phyloP scores from a whole-genome alignment of 192 early-diverging fungal genomes.

The Geosiphon pyriformis region DNA sequence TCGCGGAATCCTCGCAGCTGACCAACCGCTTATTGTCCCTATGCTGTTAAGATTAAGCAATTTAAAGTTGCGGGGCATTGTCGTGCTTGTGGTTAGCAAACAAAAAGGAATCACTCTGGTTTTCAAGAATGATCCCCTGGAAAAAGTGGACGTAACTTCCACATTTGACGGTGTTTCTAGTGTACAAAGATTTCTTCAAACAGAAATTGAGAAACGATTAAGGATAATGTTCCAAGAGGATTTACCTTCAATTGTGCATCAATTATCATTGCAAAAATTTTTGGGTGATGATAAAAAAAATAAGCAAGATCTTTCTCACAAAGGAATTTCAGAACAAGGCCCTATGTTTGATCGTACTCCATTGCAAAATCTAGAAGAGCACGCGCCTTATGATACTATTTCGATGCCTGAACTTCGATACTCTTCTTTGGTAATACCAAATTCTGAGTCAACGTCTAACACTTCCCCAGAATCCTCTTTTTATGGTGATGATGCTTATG shows the following conservation, averaged over 20 bases:
- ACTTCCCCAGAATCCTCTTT: constrained; percentile 16
- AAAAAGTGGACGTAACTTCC: constrained; percentile 89
- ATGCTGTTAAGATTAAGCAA: constrained; percentile 91
- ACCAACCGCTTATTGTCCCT: constrained; percentile 90
- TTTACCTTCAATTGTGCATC: constrained; percentile 88
- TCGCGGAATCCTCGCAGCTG: constrained; percentile 76
- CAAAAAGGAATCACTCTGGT: constrained; percentile 91
- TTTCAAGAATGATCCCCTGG: constrained; percentile 96
- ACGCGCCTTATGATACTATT: constrained; percentile 25
- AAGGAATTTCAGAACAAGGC: constrained; percentile 25
- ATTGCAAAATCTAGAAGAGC: constrained; percentile 20
- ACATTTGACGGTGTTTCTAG: constrained; percentile 93
- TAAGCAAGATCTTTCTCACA: constrained; percentile 25
- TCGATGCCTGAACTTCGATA: constrained; percentile 26
- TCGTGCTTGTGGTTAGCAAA: constrained; percentile 91
- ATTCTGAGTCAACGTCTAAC: constrained; percentile 10
- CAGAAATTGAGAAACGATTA: constrained; percentile 85
- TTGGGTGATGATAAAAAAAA: constrained; percentile 28
- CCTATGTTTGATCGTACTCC: constrained; percentile 24
- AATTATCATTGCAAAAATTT: constrained; percentile 54
- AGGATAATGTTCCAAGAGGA: constrained; percentile 91
- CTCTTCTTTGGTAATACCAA: constrained; percentile 10
- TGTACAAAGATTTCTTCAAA: constrained; percentile 82
- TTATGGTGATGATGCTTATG: constrained; percentile 18
- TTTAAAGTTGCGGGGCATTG: constrained; percentile 83